Base-by-base conservation (phyloP, 2,329 filamentous ascomycete genomes). In the Sclerotinia trifoliorum region DNA sequence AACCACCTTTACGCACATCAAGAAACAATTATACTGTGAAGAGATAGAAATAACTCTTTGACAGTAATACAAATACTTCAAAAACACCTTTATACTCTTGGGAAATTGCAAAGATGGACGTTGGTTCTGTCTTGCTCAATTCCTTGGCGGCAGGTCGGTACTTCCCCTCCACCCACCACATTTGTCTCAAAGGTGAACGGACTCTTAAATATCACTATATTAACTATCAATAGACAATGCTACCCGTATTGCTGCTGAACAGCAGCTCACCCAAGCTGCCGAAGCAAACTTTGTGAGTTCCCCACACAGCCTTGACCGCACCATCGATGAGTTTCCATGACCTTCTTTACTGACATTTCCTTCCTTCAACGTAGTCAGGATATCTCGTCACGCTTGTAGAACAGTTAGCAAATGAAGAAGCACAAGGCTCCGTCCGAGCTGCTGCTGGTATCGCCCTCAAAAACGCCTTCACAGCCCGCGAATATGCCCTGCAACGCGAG, bases 391-490 rank as follows among this genome's bases (percentile, higher is more conserved):
- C 93, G 72, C 91, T 99, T 78, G 94, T 95, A 74, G 90, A 92
- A 82, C 93, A 96, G 81, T 88, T 99, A 77, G 93, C 94, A 78
- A 97, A 97, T 81, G 94, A 98, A 78, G 86, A 87, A 75, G 89
- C 91, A 74, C 85, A 91, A 78, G 86, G 91, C 73, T 87, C 92
- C 78, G 95, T 97, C 78, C 91, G 95, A 85, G 91, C 92, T 75
- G 94, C 95, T 75, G 95, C 95, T 76, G 95, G 94, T 88, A 88
- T 99, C 76, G 94, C 95, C 75, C 85, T 99, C 78, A 99, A 99
- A 84, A 99, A 99, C 85, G 91, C 95, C 77, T 98, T 99, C 83
- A 93, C 92, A 78, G 92, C 94, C 77, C 91, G 95, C 84, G 95
- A 99, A 81, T 90, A 90, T 77, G 83, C 88, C 77, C 90, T 93